Base-by-base conservation (phyloP, 306 rosid genomes). In the Lathyrus tuberosus region DNA sequence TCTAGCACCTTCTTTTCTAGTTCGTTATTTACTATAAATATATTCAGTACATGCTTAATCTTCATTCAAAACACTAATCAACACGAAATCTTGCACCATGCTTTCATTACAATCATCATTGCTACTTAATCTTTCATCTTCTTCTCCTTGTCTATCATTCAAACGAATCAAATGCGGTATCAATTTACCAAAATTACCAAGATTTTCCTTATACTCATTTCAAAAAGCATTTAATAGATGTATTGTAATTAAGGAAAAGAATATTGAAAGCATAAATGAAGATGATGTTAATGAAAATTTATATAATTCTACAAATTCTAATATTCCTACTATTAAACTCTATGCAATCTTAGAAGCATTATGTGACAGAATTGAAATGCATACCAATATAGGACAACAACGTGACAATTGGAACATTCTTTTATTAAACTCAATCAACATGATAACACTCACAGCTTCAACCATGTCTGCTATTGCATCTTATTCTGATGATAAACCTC, bases 321-420 rank as follows among this genome's bases (percentile, higher is more conserved):
- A 67, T 10, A 16, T 7, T 4, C 46, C 49, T 3, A 51, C 49
- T 3, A 14, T 67, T 11, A 79, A 88, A 75, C 88, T 90, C 49
- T 84, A 86, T 4, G 87, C 81, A 24, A 24, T 88, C 14, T 62
- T 84, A 6, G 90, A 86, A 33, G 77, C 81, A 10, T 80, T 84
- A 5, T 70, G 78, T 1, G 90, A 90, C 35, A 81, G 96, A 30
- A 76, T 86, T 1, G 95, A 86, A 71, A 86, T 88, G 87, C 96
- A 90, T 44, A 56, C 43, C 11, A 90, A 86, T 78, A 12, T 86
- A 0, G 78, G 78, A 35, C 70, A 79, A 1, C 91, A 86, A 54
- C 89, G 96, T 6, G 81, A 82, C 24, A 87, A 87, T 62, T 90
- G 95, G 97, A 86, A 90, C 60, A 52, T 69, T 4, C 90, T 88